Percentiles rank a stretch among this genome's conserved stretches.
phyloP scores from a whole-genome alignment of 1,284 basidiomycete genomes.

The Rhodofomes roseus region DNA sequence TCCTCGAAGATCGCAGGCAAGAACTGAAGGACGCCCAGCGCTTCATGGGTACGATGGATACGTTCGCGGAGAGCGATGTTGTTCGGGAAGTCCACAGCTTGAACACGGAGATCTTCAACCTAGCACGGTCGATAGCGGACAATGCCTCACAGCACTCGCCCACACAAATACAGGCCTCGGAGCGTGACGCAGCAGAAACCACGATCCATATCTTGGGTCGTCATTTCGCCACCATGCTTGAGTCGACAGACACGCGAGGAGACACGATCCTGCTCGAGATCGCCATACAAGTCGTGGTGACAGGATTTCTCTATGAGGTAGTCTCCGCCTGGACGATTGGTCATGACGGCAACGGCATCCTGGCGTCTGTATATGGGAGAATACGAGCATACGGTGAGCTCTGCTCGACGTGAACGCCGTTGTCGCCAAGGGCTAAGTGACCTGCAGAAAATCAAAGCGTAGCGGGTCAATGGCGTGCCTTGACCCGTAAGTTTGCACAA shows the following conservation, averaged over 20 bases:
- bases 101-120: conserved; percentile 49
- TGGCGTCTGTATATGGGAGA: conserved; percentile 33
- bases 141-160: no score
- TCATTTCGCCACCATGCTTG: neutral
- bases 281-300: neutral
- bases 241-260: neutral
- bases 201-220: neutral
- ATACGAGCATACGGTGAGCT: conserved; percentile 37
- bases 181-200: no score
- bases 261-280: neutral
- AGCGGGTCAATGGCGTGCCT: conserved; percentile 51
- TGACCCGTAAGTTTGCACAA: conserved; percentile 38
- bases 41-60: conserved; percentile 44
- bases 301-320: neutral
- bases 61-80: conserved; percentile 44
- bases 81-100: conserved; percentile 40
- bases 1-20: conserved; percentile 31
- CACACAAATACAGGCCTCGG: neutral
- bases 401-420: no score
- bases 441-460: conserved; percentile 44
- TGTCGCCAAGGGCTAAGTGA: neutral
- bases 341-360: conserved; percentile 3
- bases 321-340: neutral
- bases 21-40: conserved; percentile 44
- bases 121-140: conserved; percentile 44